Percentiles rank a stretch among this genome's conserved stretches.
Evolutionary conservation across 2,329 filamentous ascomycete species (phyloP).

Genomic region (Aspergillus uvarum): DNA sequence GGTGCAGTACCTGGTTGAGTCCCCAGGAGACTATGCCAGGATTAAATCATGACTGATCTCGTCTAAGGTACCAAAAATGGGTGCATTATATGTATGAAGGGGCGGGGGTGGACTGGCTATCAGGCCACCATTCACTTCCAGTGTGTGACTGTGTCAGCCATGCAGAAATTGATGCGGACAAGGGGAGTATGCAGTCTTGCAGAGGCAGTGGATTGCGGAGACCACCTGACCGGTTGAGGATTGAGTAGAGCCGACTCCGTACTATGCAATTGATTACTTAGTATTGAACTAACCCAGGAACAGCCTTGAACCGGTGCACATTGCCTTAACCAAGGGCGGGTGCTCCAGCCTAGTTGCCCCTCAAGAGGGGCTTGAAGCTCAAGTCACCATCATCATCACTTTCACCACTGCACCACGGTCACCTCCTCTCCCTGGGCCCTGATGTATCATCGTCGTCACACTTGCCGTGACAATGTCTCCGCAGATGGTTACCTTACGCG

Average conservation of each 20-base stretch:
- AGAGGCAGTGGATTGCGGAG: neutral
- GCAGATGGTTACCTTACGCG: neutral
- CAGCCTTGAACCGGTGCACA: neutral
- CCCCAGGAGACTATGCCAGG: neutral
- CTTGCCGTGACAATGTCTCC: neutral
- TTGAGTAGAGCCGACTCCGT: neutral
- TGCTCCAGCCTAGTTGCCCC: conserved; percentile 4
- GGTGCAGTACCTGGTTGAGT: neutral
- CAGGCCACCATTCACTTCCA: neutral
- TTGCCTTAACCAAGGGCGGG: neutral
- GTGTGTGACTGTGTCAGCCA: conserved; percentile 9
- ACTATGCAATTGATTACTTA: no score
- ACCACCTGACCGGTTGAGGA: conserved; percentile 6
- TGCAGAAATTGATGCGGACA: conserved; percentile 1
- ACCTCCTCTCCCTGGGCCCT: neutral
- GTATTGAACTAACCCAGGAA: no score
- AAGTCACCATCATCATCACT: neutral
- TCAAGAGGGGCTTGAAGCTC: conserved; percentile 2
- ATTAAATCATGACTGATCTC: neutral
- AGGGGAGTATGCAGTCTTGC: neutral
- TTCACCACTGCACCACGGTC: neutral
- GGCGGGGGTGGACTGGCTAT: neutral
- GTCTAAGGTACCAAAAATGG: neutral
- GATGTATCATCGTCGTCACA: neutral
- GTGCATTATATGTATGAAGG: neutral